Conservation (phyloP, 2,329 filamentous ascomycete species). For the Verticillium longisporum region DNA sequence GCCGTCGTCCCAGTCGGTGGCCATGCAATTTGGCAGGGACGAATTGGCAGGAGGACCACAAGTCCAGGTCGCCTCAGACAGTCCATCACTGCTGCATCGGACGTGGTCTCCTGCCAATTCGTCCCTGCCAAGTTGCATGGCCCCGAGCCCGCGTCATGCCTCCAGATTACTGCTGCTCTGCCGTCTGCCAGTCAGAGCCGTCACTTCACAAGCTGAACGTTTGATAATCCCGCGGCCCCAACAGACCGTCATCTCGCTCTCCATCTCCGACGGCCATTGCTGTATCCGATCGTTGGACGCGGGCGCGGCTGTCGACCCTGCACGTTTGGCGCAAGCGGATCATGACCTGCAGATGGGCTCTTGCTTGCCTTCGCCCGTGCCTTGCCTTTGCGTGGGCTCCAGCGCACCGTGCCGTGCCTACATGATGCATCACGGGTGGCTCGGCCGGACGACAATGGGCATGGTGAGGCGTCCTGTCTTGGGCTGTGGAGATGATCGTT, state of each 20-base stretch:
- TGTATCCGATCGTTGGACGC: slow-evolving; percentile 1
- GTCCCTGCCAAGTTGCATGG: slow-evolving; percentile 1
- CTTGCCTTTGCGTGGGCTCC: neutral
- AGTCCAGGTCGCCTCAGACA: neutral
- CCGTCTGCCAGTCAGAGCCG: neutral
- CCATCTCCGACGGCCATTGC: neutral
- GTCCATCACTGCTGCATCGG: neutral
- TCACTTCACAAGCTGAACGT: slow-evolving; percentile 3
- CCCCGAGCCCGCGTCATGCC: neutral
- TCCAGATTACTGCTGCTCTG: neutral
- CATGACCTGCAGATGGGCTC: slow-evolving; percentile 8
- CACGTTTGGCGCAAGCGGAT: neutral
- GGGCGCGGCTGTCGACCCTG: neutral
- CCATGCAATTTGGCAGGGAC: too few relatives aligned
- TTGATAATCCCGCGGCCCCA: neutral
- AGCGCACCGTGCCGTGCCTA: slow-evolving; percentile 1
- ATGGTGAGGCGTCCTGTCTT: slow-evolving; percentile 6
- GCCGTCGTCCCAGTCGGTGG: slow-evolving; percentile 7
- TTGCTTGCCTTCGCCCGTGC: neutral
- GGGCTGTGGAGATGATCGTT: slow-evolving; percentile 6
- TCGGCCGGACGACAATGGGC: neutral
- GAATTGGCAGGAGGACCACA: too few relatives aligned
- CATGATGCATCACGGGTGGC: slow-evolving; percentile 6
- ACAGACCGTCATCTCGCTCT: slow-evolving; percentile 4
- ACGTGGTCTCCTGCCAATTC: neutral